phyloP scores from a whole-genome alignment of 345 rosid species.

The Capsella bursapastoris region DNA sequence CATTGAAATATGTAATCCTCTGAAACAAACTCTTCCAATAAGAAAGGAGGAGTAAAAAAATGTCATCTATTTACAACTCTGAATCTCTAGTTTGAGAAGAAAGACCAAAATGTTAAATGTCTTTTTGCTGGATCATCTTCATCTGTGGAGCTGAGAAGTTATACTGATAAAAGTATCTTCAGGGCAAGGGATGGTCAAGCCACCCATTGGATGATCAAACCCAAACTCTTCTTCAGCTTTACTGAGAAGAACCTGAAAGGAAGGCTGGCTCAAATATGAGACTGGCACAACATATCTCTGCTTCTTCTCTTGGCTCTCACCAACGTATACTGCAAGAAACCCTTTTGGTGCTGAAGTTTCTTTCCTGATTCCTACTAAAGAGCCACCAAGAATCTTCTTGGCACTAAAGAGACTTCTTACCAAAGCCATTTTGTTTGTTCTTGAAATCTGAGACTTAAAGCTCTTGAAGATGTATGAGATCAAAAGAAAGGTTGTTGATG shows the following conservation, averaged over 20 bases:
- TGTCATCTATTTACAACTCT: not conserved
- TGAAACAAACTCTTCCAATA: not conserved
- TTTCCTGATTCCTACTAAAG: not conserved
- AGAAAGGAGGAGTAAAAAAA: not conserved
- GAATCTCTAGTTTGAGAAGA: not conserved
- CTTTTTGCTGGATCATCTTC: not conserved
- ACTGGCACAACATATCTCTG: too few species aligned
- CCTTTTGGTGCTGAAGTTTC: constrained; percentile 35
- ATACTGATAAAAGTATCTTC: not conserved
- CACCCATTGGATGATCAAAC: too few species aligned
- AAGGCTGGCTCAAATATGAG: too few species aligned
- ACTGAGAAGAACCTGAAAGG: too few species aligned
- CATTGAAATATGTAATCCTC: not conserved
- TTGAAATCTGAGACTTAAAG: constrained; percentile 9
- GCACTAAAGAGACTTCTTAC: constrained; percentile 25
- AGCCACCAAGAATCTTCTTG: constrained; percentile 30
- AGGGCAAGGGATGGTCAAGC: too few species aligned
- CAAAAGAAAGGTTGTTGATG: not conserved
- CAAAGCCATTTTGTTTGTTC: constrained; percentile 7
- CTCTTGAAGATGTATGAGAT: not conserved
- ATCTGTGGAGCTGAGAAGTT: not conserved
- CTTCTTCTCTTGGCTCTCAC: too few species aligned
- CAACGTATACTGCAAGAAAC: constrained; percentile 25
- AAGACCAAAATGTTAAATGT: not conserved
- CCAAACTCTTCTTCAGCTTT: too few species aligned